Conservation (phyloP, 1,139 yeast genomes). For the Candida gigantensis region DNA sequence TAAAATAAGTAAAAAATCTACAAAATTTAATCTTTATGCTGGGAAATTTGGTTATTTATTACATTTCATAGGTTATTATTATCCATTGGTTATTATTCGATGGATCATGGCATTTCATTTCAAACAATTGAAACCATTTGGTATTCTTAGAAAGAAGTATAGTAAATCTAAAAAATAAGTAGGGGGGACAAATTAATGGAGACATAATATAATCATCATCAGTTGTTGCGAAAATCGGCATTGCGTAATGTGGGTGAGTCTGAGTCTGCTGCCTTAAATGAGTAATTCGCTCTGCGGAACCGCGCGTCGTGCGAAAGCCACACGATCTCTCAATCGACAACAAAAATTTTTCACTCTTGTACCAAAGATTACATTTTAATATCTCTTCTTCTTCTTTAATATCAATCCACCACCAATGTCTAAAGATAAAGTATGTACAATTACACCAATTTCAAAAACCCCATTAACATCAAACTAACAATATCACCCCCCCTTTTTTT, state of each 20-base stretch:
- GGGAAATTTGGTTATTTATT: constrained; percentile 27
- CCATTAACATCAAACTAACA: no score
- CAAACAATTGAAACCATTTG: constrained; percentile 29
- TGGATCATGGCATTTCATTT: constrained; percentile 26
- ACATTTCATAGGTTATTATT: constrained; percentile 22
- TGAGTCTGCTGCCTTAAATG: no score
- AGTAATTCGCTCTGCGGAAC: no score
- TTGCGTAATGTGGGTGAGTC: no score
- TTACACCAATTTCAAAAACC: no score
- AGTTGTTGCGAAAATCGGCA: no score
- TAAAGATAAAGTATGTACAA: constrained; percentile 8
- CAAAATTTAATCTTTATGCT: constrained; percentile 32
- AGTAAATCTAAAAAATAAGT: no score
- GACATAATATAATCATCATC: no score
- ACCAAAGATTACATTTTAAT: constrained; percentile 1
- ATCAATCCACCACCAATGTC: constrained; percentile 1
- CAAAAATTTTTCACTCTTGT: constrained; percentile 2
- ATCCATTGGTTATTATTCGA: constrained; percentile 34
- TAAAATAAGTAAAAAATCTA: constrained; percentile 21
- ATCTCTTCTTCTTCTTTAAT: neutral
- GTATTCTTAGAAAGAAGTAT: constrained; percentile 6
- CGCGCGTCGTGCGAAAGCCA: no score
- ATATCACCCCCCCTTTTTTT: no score
- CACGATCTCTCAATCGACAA: no score
- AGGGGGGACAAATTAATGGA: no score